Evolutionary conservation across 2,329 filamentous ascomycete genomes (phyloP), one percentile per base, ranked within the genome.

Genomic region (Hawksworthiomyces lignivorus): DNA sequence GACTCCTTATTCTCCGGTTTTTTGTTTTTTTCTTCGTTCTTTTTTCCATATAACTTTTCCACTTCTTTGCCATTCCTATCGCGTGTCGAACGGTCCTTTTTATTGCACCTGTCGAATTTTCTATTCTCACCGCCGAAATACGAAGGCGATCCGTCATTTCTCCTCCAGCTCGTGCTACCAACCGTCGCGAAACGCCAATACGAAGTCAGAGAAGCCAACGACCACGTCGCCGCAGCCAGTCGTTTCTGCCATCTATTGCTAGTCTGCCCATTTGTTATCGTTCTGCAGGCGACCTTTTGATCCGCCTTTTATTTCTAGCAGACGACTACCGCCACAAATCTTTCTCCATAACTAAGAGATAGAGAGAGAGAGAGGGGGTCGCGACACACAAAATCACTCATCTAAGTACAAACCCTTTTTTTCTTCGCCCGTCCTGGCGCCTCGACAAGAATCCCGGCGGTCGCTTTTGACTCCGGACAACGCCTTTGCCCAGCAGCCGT

Each of bases 391-490:
- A n/a, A n/a, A n/a, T n/a, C n/a, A n/a, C n/a, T n/a, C n/a, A n/a
- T n/a, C n/a, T n/a, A n/a, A n/a, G n/a, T n/a, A n/a, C n/a, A 32
- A 15, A 28, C 24, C 6, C n/a, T 7, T 15, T 11, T 7, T 10
- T 11, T 14, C 47, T 52, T 55, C 30, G 62, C 62, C 62, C 63
- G 61, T 53, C 61, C 61, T 71, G 68, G 67, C 67, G 60, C 62
- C 59, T 52, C 59, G 61, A 55, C 62, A 62, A 51, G 66, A 70
- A 43, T 59, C 63, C 28, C 64, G 67, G 55, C 65, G 64, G 55
- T 69, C 65, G 38, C 62, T 69, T 38, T 57, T 70, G 53, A 58
- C 58, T 50, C 59, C 56, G 48, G 62, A 64, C 47, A 54, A 56
- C 27, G 50, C 54, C 31, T 58, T 57, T 31, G 48, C 52, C 19